These are phyloP conservation scores for Diaporthe destruens DNA, from an alignment of 2,329 filamentous ascomycete species.

Conservation along the genomic window DNA sequence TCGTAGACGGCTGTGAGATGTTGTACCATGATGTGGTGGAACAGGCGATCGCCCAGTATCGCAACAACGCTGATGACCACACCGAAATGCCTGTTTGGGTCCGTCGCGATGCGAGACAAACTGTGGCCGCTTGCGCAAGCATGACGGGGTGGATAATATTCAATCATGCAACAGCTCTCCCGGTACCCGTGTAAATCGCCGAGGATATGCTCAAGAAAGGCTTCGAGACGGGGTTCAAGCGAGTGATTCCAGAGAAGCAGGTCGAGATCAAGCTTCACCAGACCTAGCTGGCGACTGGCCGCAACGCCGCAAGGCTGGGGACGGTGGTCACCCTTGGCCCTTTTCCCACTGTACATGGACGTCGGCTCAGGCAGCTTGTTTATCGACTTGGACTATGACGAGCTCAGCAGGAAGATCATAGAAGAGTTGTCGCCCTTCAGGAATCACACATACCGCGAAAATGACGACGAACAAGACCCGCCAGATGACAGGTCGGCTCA, in stretches of 20 bases:
- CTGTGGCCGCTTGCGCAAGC: neutral
- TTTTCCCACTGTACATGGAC: neutral
- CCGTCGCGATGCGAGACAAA: no score
- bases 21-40: neutral
- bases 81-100: neutral
- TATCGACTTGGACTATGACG: neutral
- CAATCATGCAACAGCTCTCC: no score
- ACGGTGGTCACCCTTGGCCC: neutral
- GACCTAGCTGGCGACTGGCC: no score
- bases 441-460: neutral
- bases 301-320: neutral
- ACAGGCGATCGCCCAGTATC: neutral
- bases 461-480: neutral
- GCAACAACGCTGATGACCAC: neutral
- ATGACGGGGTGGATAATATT: no score
- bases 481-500: neutral
- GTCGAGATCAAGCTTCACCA: neutral
- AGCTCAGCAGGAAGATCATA: neutral
- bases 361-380: neutral
- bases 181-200: accelerated
- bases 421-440: neutral
- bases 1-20: neutral
- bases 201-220: neutral
- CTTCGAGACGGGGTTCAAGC: neutral
- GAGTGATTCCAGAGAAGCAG: neutral